Conservation (phyloP, 306 rosid genomes). For the Dalbergia oliveri region DNA sequence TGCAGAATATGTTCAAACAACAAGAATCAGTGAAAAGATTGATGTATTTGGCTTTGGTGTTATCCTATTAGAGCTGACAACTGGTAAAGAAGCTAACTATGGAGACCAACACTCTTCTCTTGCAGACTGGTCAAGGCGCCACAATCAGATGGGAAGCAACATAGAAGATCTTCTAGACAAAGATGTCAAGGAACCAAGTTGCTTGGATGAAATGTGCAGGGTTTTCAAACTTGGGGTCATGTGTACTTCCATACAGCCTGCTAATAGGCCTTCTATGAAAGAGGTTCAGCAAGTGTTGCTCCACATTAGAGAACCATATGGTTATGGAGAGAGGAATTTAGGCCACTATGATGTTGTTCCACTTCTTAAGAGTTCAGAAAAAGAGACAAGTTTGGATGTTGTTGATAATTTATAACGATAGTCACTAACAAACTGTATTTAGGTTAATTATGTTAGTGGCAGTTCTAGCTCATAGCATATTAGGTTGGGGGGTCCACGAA, state of each 20-base stretch:
- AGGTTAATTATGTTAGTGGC: neutral
- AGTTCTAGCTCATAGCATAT: slow-evolving; percentile 26
- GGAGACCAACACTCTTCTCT: slow-evolving; percentile 52
- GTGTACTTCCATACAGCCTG: slow-evolving; percentile 49
- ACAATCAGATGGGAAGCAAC: slow-evolving; percentile 43
- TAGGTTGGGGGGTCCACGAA: neutral
- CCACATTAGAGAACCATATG: slow-evolving; percentile 25
- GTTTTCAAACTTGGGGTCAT: slow-evolving; percentile 51
- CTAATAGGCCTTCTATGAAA: slow-evolving; percentile 53
- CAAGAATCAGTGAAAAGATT: slow-evolving; percentile 59
- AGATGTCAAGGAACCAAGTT: slow-evolving; percentile 35
- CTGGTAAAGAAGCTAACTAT: slow-evolving; percentile 47
- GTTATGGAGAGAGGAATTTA: slow-evolving; percentile 32
- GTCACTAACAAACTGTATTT: neutral
- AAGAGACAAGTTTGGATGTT: slow-evolving; percentile 30
- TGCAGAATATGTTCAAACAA: slow-evolving; percentile 52
- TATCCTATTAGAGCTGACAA: slow-evolving; percentile 56
- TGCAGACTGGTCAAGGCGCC: slow-evolving; percentile 52
- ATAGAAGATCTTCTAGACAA: slow-evolving; percentile 49
- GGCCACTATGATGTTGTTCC: slow-evolving; percentile 46
- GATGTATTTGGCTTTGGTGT: slow-evolving; percentile 87
- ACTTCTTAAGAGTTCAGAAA: slow-evolving; percentile 41
- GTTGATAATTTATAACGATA: neutral
- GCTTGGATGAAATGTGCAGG: slow-evolving; percentile 43
- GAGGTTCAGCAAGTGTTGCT: slow-evolving; percentile 42